Base-by-base conservation (phyloP, 116 monocot genomes). In the Phalaenopsis hybrid region DNA sequence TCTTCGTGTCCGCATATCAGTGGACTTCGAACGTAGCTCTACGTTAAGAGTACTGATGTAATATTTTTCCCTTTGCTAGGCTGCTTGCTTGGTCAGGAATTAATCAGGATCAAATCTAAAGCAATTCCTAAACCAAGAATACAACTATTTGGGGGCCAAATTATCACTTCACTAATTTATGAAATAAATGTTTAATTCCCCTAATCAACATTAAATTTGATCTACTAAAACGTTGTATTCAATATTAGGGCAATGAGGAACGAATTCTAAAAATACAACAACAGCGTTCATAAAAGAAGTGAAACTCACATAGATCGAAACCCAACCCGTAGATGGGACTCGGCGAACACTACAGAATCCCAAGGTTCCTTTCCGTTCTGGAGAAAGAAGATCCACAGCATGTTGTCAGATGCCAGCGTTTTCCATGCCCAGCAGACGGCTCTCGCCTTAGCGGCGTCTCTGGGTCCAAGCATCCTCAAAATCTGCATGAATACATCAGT, bases 331-430 rank as follows among this genome's bases (percentile, higher is more conserved):
- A 96, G 76, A 57, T 90, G 84, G 48, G 89, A 91, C 94, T 96
- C 96, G 1, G 96, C 83, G 57, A 96, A 96, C 25, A 86, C 77
- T 34, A 91, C 82, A 20, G 81, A 80, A 65, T 96, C 92, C 89
- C 92, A 92, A 20, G 85, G 77, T 37, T 94, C 94, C 82, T 75
- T 88, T 77, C 90, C 91, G 25, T 83, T 85, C 85, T 88, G 87
- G 5, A 94, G 86, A 84, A 92, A 94, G 63, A 84, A 90, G 51
- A 89, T 74, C 96, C 96, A 96, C n/a, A 96, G 87, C 86, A 72
- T 76, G 74, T 96, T 90, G 20, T 96, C 96, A 17, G 94, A 81
- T 4, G 82, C 92, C 79, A 92, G 59, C 34, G 78, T n/a, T 51
- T 77, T 78, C 91, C 92, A 96, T 5, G 82, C 79, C 79, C 74